Conservation (phyloP, 2,329 filamentous ascomycete species). For the Talaromyces funiculosus region DNA sequence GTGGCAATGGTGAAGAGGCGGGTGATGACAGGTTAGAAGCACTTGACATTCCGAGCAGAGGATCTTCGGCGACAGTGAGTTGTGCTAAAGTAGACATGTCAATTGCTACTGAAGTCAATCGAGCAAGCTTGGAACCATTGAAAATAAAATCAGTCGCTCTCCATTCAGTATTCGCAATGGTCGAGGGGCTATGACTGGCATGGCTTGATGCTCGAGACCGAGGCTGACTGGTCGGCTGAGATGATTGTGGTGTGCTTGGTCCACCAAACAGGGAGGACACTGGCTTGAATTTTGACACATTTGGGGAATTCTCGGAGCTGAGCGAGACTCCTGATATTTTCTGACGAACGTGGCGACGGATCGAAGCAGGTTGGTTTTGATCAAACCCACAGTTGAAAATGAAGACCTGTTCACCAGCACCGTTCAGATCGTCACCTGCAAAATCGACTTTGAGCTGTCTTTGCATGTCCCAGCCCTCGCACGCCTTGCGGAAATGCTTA, state of each 20-base stretch:
- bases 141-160: slow-evolving; percentile 56
- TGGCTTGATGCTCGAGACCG: slow-evolving; percentile 29
- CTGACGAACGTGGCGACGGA: slow-evolving; percentile 56
- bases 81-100: slow-evolving; percentile 70
- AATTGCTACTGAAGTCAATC: slow-evolving; percentile 64
- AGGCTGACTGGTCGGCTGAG: slow-evolving; percentile 15
- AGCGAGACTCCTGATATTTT: slow-evolving; percentile 31
- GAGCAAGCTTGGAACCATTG: slow-evolving; percentile 52
- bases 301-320: slow-evolving; percentile 16
- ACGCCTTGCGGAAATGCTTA: slow-evolving; percentile 70
- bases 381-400: slow-evolving; percentile 68
- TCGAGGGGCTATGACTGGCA: slow-evolving; percentile 28
- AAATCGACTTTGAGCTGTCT: slow-evolving; percentile 84
- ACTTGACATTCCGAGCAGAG: slow-evolving; percentile 57
- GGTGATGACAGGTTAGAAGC: slow-evolving; percentile 50
- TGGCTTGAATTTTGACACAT: slow-evolving; percentile 18
- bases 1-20: slow-evolving; percentile 49
- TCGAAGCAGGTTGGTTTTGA: slow-evolving; percentile 48
- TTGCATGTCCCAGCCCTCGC: slow-evolving; percentile 87
- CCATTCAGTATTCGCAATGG: slow-evolving; percentile 57
- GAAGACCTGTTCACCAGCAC: slow-evolving; percentile 70
- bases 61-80: slow-evolving; percentile 71
- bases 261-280: slow-evolving; percentile 50
- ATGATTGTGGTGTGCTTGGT: slow-evolving; percentile 18
- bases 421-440: slow-evolving; percentile 68